Evolutionary conservation across 805 yeast species (phyloP).

Genomic region (Yarrowia divulgata): DNA sequence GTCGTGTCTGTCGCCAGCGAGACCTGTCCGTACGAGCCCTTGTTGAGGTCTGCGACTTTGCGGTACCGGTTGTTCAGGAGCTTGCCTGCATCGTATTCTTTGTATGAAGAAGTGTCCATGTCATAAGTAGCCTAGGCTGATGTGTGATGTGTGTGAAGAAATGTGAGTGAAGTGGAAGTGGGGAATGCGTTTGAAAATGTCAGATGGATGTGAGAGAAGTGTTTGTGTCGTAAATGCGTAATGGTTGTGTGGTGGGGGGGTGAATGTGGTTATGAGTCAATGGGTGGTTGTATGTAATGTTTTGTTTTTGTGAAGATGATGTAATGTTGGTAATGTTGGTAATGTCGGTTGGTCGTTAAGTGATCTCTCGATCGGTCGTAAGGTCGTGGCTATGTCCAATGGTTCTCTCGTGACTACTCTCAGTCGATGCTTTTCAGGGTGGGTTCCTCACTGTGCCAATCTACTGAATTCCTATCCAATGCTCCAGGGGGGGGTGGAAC

Average conservation of each 20-base stretch:
- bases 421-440: constrained; percentile 11
- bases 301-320: too few species aligned
- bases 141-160: neutral
- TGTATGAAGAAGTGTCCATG: constrained; percentile 36
- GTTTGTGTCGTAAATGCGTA: neutral
- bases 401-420: constrained; percentile 15
- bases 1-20: constrained; percentile 78
- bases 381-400: neutral
- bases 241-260: too few species aligned
- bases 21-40: constrained; percentile 93
- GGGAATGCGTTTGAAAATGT: neutral
- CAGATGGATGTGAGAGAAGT: neutral
- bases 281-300: too few species aligned
- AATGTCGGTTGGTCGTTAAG: constrained; percentile 8
- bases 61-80: constrained; percentile 69
- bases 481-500: constrained; percentile 6
- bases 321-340: neutral
- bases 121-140: neutral
- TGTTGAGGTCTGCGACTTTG: constrained; percentile 69
- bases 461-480: constrained; percentile 3
- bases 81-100: constrained; percentile 35
- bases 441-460: constrained; percentile 8
- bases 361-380: neutral
- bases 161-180: neutral
- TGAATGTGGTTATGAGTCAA: neutral